phyloP scores from a whole-genome alignment of 306 rosid species.

The Ormosia emarginata region DNA sequence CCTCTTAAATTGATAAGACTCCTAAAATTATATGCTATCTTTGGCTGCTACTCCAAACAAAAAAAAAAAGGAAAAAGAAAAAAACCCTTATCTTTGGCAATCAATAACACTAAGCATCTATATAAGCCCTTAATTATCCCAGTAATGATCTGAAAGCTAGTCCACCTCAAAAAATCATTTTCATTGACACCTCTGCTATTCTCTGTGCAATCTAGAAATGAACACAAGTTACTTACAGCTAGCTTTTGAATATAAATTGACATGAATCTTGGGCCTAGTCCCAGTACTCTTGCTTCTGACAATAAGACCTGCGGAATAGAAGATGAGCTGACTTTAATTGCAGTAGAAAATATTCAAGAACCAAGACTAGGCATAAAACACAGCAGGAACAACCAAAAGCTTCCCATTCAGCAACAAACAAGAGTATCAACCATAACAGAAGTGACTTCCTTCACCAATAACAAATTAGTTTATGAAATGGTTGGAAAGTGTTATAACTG shows the following conservation, averaged over 20 bases:
- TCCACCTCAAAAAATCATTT: neutral
- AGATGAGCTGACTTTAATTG: neutral
- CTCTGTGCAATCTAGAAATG: neutral
- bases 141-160: neutral
- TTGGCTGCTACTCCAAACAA: neutral
- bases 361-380: neutral
- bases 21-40: neutral
- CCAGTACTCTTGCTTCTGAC: conserved; percentile 79
- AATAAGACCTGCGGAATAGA: conserved; percentile 51
- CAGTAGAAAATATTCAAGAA: neutral
- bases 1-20: neutral
- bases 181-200: neutral
- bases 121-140: neutral
- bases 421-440: neutral
- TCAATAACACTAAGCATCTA: neutral
- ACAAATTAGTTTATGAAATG: neutral
- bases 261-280: conserved; percentile 89
- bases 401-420: neutral
- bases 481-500: neutral
- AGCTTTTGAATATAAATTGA: conserved; percentile 76
- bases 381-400: neutral
- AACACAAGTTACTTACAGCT: conserved; percentile 57
- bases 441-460: neutral
- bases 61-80: too few species aligned
- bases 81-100: neutral